A percentile compares a stretch with the other conserved stretches of the same genome.
phyloP scores from a whole-genome alignment of 257 asterid species.

The Rauvolfia tetraphylla region DNA sequence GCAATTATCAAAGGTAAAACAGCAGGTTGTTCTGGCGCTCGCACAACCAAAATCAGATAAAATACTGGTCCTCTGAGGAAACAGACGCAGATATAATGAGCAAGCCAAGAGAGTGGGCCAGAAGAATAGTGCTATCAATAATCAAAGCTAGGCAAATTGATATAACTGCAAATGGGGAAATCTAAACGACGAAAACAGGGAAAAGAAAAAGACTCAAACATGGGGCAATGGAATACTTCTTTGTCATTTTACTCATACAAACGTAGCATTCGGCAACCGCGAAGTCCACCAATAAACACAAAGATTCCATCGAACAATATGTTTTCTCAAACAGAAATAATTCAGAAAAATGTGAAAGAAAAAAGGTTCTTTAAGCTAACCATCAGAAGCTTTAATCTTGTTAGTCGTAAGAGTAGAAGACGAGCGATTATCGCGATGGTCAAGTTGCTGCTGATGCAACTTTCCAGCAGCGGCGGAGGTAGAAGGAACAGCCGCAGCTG shows the following conservation, averaged over 20 bases:
- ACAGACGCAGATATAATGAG: background rate
- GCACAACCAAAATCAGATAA: background rate
- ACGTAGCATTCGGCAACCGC: background rate
- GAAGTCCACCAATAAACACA: background rate
- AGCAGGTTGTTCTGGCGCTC: background rate
- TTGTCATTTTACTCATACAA: background rate
- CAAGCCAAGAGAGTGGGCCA: background rate
- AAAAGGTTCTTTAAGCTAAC: conserved; percentile 23
- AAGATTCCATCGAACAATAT: background rate
- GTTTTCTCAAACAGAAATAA: background rate
- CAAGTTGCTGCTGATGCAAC: conserved; percentile 41
- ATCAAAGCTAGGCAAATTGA: background rate
- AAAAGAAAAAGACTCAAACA: no score
- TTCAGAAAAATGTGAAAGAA: no score
- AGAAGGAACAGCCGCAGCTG: conserved; percentile 45
- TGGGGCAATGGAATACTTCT: background rate
- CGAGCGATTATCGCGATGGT: conserved; percentile 50
- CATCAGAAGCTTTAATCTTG: conserved; percentile 78
- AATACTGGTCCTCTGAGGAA: background rate
- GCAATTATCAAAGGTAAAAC: background rate
- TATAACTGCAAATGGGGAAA: background rate
- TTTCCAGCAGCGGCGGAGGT: conserved; percentile 53
- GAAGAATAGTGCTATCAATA: background rate
- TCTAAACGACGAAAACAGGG: background rate
- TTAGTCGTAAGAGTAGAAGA: conserved; percentile 39